Base-by-base conservation (phyloP, 371 early-diverging fungal species). In the Mortierella sp. region DNA sequence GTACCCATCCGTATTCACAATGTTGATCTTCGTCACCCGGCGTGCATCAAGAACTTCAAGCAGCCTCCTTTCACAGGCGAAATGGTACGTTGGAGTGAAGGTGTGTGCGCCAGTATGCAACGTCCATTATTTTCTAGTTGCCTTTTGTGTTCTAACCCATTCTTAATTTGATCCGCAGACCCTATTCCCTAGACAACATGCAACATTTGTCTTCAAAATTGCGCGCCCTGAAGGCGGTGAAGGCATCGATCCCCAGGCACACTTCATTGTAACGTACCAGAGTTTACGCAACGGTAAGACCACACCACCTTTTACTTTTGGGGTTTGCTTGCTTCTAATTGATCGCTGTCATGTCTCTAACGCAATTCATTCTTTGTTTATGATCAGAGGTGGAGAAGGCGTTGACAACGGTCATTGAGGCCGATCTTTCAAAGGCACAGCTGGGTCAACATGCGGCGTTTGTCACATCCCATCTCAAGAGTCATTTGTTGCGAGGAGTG, bases 141-240 rank as follows among this genome's bases (percentile, higher is more conserved):
- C 19, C 24, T 52, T 14, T 1, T 64, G 43, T 24, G 29, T 16
- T 39, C 43, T 63, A n/a, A 39, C n/a, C 50, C 64, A 47, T 10
- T 16, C 37, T 61, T 34, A 22, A n/a, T 52, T 65, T 58, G 24
- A 40, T 58, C 4, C 31, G 40, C 66, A 92, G 91, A 92, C 88
- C 7, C 61, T 92, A 5, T 91, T 92, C 72, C 92, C 91, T n/a
- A 86, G 87, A 48, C 92, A 91, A 71, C 86, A 87, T 0, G 88
- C 91, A 1, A 88, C 90, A 4, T 92, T 91, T 85, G 88, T 92
- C 26, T 92, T 91, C 67, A 92, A 89, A 71, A 75, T 92, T n/a
- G 80, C 89, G 7, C 90, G 89, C 52, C 86, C 86, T 66, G 71
- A 73, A 50, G 79, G 77, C 63, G 67, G 37, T 0, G 66, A 70